These are phyloP conservation scores for Leccinum rimulosum DNA, from an alignment of 768 basidiomycete genomes.

Conservation along the genomic window DNA sequence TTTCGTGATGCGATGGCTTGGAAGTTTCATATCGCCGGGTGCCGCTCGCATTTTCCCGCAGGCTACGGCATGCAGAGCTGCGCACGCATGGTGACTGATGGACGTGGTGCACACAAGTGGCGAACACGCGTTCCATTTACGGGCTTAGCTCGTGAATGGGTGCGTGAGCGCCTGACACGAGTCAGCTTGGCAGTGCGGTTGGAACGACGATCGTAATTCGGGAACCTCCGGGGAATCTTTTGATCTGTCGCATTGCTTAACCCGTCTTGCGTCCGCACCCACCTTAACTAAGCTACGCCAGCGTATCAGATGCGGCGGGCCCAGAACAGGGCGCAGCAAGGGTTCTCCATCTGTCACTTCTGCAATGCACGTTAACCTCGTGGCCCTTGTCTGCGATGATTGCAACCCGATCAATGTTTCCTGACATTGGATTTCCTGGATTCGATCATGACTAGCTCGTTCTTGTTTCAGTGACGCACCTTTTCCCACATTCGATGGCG, in stretches of 20 bases:
- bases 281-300: slow-evolving; percentile 14
- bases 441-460: slow-evolving; percentile 6
- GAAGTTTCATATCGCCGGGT: slow-evolving; percentile 17
- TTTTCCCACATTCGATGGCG: slow-evolving; percentile 8
- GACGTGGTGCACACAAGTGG: slow-evolving; percentile 20
- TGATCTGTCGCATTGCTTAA: slow-evolving; percentile 15
- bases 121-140: slow-evolving; percentile 20
- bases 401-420: slow-evolving; percentile 10
- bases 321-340: slow-evolving; percentile 12
- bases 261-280: slow-evolving; percentile 22
- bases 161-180: slow-evolving; percentile 19
- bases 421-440: slow-evolving; percentile 8
- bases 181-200: slow-evolving; percentile 16
- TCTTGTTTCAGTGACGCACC: slow-evolving; percentile 9
- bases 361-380: slow-evolving; percentile 20
- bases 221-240: slow-evolving; percentile 22
- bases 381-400: slow-evolving; percentile 8
- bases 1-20: slow-evolving; percentile 11
- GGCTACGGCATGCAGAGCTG: slow-evolving; percentile 26
- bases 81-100: slow-evolving; percentile 31
- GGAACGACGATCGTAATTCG: slow-evolving; percentile 19
- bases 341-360: slow-evolving; percentile 14
- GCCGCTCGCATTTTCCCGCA: slow-evolving; percentile 24
- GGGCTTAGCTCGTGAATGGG: slow-evolving; percentile 12
- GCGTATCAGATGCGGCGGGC: slow-evolving; percentile 5